phyloP scores from a whole-genome alignment of 306 rosid genomes.

The Heteromeles arbutifolia region DNA sequence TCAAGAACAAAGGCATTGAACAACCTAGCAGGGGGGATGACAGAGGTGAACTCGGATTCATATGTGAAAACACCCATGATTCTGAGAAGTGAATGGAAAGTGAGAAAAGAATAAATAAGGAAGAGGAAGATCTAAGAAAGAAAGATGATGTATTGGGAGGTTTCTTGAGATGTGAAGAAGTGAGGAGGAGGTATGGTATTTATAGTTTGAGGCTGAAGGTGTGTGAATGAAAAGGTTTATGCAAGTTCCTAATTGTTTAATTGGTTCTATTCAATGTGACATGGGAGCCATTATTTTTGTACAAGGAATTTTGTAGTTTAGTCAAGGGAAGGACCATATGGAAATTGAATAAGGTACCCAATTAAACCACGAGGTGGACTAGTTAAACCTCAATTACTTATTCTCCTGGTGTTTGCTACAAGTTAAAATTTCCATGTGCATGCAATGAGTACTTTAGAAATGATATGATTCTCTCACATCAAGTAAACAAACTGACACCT shows the following conservation, averaged over 20 bases:
- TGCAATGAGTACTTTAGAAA: too few species aligned
- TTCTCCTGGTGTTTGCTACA: too few species aligned
- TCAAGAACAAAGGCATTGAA: conserved; percentile 45
- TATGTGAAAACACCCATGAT: too few species aligned
- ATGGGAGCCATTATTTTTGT: not conserved
- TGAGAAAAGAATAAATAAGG: not conserved
- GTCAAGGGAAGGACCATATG: conserved; percentile 3
- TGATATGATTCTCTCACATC: too few species aligned
- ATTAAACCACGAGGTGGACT: not conserved
- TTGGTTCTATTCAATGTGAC: not conserved
- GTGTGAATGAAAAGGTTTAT: not conserved
- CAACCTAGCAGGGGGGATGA: conserved; percentile 21
- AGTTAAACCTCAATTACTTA: too few species aligned
- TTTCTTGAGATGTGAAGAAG: conserved; percentile 13
- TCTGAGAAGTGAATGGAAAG: too few species aligned
- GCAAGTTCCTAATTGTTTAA: not conserved
- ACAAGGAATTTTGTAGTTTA: not conserved
- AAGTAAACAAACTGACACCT: too few species aligned
- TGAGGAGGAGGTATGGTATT: not conserved
- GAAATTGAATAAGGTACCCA: not conserved
- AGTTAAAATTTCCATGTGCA: too few species aligned
- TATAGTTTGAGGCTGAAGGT: not conserved
- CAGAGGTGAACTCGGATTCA: too few species aligned
- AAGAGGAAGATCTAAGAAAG: not conserved
- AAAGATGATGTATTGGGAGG: not conserved